Conservation (phyloP, 2,329 filamentous ascomycete genomes). For the Diaporthe caulivora region DNA sequence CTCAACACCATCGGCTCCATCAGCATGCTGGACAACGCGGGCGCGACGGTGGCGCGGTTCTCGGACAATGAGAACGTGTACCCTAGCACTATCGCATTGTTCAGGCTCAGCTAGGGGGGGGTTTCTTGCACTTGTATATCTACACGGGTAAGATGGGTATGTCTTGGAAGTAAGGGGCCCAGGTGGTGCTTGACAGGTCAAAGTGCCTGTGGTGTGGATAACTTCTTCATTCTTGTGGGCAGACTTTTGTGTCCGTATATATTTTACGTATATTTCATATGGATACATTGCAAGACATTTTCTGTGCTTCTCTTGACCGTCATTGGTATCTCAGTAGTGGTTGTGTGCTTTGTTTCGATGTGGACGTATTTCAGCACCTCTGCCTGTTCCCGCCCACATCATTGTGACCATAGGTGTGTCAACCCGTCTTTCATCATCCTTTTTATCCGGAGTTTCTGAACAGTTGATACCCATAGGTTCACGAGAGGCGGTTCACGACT, state of each 20-base stretch:
- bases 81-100: conserved; percentile 53
- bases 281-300: not conserved
- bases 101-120: conserved; percentile 42
- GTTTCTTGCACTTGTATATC: too few relatives aligned
- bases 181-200: too few relatives aligned
- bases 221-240: not conserved
- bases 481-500: not conserved
- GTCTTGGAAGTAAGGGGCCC: too few relatives aligned
- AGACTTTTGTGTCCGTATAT: not conserved
- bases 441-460: too few relatives aligned
- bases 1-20: conserved; percentile 59
- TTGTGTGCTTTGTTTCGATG: too few relatives aligned
- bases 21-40: conserved; percentile 55
- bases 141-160: too few relatives aligned
- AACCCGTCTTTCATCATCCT: too few relatives aligned
- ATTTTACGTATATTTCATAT: conserved; percentile 7
- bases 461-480: too few relatives aligned
- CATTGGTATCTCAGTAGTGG: not conserved
- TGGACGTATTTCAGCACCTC: not conserved
- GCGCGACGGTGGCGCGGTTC: conserved; percentile 50
- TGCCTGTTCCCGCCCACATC: not conserved
- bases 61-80: conserved; percentile 55
- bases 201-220: too few relatives aligned
- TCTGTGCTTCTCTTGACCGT: not conserved
- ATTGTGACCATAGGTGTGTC: not conserved